A percentile compares a stretch with the other conserved stretches of the same genome.
phyloP scores from a whole-genome alignment of 1,284 basidiomycete species.

The Pseudozyma pruni region DNA sequence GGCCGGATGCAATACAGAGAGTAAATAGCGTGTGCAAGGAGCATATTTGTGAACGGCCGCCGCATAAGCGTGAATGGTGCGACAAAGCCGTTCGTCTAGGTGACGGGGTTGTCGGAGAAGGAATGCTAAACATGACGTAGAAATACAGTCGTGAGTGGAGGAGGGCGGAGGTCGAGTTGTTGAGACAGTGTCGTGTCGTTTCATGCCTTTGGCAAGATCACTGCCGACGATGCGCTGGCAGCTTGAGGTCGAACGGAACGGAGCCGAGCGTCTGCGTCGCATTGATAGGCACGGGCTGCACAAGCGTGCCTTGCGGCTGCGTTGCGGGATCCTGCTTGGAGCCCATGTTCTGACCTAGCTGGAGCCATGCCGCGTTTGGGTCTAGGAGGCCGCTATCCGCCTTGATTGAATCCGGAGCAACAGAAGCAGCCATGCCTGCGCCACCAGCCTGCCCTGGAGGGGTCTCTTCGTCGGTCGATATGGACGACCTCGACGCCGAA shows the following conservation, averaged over 20 bases:
- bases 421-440: no score
- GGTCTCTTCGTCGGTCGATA: slow-evolving; percentile 40
- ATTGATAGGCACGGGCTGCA: slow-evolving; percentile 27
- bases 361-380: slow-evolving; percentile 7
- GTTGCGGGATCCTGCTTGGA: not conserved
- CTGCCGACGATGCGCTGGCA: slow-evolving; percentile 5
- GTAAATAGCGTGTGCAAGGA: not conserved
- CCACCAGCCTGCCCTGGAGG: slow-evolving; percentile 2
- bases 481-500: slow-evolving; percentile 19
- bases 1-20: slow-evolving; percentile 34
- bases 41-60: not conserved
- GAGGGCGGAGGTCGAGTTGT: not conserved
- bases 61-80: slow-evolving; percentile 4
- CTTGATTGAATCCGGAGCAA: no score
- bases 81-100: no score
- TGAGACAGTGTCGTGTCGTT: no score
- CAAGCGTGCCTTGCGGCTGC: slow-evolving; percentile 5
- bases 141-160: slow-evolving; percentile 30
- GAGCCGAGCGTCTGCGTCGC: slow-evolving; percentile 16
- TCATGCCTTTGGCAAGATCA: not conserved
- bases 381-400: slow-evolving; percentile 1
- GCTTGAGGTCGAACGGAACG: slow-evolving; percentile 21
- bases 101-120: not conserved
- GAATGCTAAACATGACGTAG: slow-evolving; percentile 14
- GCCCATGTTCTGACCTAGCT: not conserved